Base-by-base conservation (phyloP, 768 basidiomycete species). In the Pleurotus sapidus region DNA sequence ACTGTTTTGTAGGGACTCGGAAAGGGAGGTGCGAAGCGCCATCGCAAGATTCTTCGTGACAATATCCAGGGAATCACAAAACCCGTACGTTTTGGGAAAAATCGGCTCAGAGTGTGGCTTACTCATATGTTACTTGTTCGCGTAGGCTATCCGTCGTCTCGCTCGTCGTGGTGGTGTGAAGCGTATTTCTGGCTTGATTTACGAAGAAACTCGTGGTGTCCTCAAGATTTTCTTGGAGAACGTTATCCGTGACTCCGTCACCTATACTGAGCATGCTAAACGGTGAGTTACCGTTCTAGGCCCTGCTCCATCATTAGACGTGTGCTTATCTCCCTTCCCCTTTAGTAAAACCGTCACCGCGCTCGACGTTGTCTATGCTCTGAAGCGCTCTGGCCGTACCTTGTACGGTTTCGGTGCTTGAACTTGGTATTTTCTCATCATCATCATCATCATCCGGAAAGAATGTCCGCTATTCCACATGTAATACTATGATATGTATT, bases 251-350 rank as follows among this genome's bases (percentile, higher is more conserved):
- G 91, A 92, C 76, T 91, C 89, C n/a, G 90, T 93, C 63, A 93
- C 91, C 64, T 93, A 93, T 79, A 93, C 92, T 61, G 92, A 94
- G 75, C 93, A 95, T 79, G 91, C 93, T 56, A 95, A 95, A 75
- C 84, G 89, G 78, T 79, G 59, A 47, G 77, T 68, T 37, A 39
- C 12, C 7, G 46, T 48, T 23, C 51, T 24, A 6, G 25, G 46
- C 24, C 25, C 8, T 46, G 23, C 6, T 50, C 37, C 1, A 6
- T 45, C 42, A 48, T 8, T 30, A 2, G 55, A 17, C 49, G 57
- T 55, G 49, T 47, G 46, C 55, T 61, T 61, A 46, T 14, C 48
- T n/a, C 48, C 24, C 49, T 54, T 38, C 38, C 17, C 42, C 11
- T 11, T 45, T 60, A 85, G 88, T 63, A 88, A 88, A 82, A 91